phyloP scores from a whole-genome alignment of 31 red algal species.

The Endocladia muricata region DNA sequence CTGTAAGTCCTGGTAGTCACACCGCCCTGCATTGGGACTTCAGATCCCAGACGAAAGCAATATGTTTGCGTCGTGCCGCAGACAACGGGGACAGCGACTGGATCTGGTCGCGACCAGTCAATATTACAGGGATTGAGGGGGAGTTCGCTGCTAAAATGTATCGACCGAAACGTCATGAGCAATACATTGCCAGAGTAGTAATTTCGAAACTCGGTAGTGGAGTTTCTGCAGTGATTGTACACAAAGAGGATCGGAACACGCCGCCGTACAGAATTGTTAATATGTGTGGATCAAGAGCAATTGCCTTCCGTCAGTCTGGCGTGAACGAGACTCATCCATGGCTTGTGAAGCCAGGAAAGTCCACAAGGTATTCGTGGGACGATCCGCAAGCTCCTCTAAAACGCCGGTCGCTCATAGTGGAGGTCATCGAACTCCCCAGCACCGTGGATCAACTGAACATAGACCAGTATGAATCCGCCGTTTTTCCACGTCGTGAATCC shows the following conservation, averaged over 20 bases:
- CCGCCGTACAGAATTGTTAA: constrained; percentile 98
- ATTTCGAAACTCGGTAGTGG: constrained; percentile 70
- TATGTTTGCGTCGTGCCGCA: constrained; percentile 77
- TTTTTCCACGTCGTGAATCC: neutral
- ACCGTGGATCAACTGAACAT: neutral
- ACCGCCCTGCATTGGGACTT: constrained; percentile 92
- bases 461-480: neutral
- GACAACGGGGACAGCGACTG: constrained; percentile 80
- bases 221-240: constrained; percentile 69
- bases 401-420: constrained; percentile 72
- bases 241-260: constrained; percentile 88
- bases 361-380: constrained; percentile 98
- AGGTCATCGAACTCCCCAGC: constrained; percentile 65
- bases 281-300: constrained; percentile 60
- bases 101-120: constrained; percentile 93
- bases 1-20: constrained; percentile 41
- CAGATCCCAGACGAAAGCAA: constrained; percentile 40
- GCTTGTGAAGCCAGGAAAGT: constrained; percentile 87
- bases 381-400: constrained; percentile 85
- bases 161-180: constrained; percentile 87
- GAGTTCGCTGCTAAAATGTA: constrained; percentile 99
- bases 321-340: constrained; percentile 84
- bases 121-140: constrained; percentile 70
- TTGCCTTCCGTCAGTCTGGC: constrained; percentile 94
- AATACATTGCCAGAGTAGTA: constrained; percentile 93